Base-by-base conservation (phyloP, 2,329 filamentous ascomycete species). In the Scopulariopsis brevicaulis region DNA sequence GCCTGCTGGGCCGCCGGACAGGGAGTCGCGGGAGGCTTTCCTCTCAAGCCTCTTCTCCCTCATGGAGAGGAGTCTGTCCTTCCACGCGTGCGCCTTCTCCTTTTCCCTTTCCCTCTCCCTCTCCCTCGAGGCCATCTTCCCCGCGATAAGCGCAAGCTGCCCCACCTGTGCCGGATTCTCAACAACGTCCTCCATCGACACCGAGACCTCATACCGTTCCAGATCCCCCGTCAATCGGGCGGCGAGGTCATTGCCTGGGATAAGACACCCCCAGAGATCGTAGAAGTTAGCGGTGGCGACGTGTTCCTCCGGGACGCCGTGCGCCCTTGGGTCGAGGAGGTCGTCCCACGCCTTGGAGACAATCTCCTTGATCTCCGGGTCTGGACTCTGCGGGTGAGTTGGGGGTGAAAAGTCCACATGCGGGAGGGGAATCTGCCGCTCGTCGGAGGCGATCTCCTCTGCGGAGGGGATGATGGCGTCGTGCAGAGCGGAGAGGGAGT, bases 151-250 rank as follows among this genome's bases (percentile, higher is more conserved):
- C 59, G 77, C 76, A 60, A 78, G 74, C 58, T 81, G 78, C 18
- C 70, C 67, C 46, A 71, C 66, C 73, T 80, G 77, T 24, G 76
- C 79, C 6, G 78, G 76, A 60, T 78, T 66, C 14, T 75, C 68
- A n/a, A 80, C 66, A 24, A 81, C 70, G 35, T 81, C 78, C 54
- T 77, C 76, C 56, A 76, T 73, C 0, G 71, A 72, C 51, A 80
- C 65, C 24, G 63, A 66, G 5, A 78, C 64, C 11, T 66, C 64
- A 15, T 73, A 71, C 20, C 22, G 15, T 1, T 72, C 67, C 10
- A 81, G 67, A 18, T 71, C 70, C 3, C 68, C 67, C 57, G 75
- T 78, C 54, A 80, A 70, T 55, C 71, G 71, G 4, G 71, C 66
- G 2, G 77, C 73, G 34, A 81, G 70, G 61, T 76, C 69, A 7